Evolutionary conservation across 2,329 filamentous ascomycete genomes (phyloP).

Genomic region (Beauveria bassiana): DNA sequence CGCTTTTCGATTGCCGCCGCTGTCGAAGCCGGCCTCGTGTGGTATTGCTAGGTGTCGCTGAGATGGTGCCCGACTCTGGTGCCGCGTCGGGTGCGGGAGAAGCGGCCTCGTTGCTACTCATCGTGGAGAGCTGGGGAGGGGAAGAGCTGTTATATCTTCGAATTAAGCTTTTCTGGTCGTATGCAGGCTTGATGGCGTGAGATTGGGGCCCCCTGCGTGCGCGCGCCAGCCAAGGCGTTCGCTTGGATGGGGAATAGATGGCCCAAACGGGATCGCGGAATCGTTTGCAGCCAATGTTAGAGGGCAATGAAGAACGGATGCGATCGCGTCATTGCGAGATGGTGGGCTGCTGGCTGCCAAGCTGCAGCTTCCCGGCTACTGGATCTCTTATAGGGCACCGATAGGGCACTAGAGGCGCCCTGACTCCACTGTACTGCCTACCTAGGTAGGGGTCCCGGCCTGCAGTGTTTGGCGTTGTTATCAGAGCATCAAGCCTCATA

Average conservation of each 20-base stretch:
- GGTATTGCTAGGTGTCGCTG: neutral
- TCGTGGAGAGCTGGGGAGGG: neutral
- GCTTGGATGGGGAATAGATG: neutral
- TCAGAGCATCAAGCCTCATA: neutral
- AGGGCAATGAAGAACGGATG: neutral
- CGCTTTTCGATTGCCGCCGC: slow-evolving; percentile 27
- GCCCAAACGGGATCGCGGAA: neutral
- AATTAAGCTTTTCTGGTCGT: neutral
- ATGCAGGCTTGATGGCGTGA: neutral
- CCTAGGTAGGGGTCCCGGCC: neutral
- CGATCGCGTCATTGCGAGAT: slow-evolving; percentile 7
- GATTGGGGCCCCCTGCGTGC: neutral
- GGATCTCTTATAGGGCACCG: neutral
- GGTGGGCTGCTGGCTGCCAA: neutral
- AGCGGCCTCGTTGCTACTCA: neutral
- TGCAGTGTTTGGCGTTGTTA: neutral
- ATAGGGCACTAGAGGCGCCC: neutral
- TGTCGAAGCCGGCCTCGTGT: slow-evolving; percentile 16
- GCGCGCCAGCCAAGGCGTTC: neutral
- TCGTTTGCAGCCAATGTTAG: slow-evolving; percentile 1
- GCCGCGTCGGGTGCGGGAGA: neutral
- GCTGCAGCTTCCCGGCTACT: neutral
- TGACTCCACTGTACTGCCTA: neutral
- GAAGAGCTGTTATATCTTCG: neutral
- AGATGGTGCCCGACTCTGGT: neutral